Base-by-base conservation (phyloP, 2,329 filamentous ascomycete species). In the Cryoendolithus antarcticus region DNA sequence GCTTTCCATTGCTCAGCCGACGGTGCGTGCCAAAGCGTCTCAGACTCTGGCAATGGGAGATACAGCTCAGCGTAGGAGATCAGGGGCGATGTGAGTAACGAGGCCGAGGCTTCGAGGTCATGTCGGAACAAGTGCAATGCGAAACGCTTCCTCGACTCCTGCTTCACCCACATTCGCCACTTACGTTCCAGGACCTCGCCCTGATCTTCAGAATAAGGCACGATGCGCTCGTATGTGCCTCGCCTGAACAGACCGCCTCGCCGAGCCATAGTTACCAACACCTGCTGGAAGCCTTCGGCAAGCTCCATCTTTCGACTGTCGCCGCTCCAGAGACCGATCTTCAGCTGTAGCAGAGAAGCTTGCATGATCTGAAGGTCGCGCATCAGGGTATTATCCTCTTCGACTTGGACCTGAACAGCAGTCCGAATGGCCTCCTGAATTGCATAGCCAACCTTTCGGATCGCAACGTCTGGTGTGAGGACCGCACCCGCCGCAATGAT, bases 21-120 rank as follows among this genome's bases (percentile, higher is more conserved):
- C 24, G 69, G 67, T 2, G 81, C 80, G 35, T 74, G 68, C 81
- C 81, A 86, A 2, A 86, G 56, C 9, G 71, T 66, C 39, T 70
- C 67, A 0, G 73, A 63, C 43, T 72, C 72, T 0, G 81, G 80
- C 0, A 86, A 57, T 1, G 79, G 77, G 2, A 84, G 60, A 3
- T 73, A 73, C 35, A 85, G 61, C 49, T 85, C 81, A 0, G 77
- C 69, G 49, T 82, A 85, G 0, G 79, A 80, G 46, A 84, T 74
- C 12, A 75, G 62, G 0, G 78, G 76, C 42, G 72, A 77, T 13
- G 72, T 75, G 39, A 81, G 64, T 3, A 80, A 66, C 1, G 75
- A 74, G 62, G 85, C 79, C 2, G 80, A 82, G 3, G 72, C 68
- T 44, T 82, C 76, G 0, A 76, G 67, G 49, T 85, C 80, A 41